Evolutionary conservation across 768 basidiomycete genomes (phyloP).

Genomic region (Kwoniella europaea): DNA sequence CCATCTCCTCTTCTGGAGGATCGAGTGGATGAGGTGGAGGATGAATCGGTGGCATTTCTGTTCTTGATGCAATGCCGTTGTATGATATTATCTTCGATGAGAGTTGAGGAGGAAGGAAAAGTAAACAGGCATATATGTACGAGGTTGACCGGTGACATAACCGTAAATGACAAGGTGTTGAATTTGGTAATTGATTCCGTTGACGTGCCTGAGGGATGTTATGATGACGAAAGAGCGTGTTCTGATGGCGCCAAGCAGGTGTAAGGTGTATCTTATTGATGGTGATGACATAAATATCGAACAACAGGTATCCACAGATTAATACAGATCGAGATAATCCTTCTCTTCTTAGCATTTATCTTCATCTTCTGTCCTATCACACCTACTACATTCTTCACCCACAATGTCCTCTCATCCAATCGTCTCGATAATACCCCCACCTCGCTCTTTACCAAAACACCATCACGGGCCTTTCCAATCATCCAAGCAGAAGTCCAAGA

Average conservation of each 20-base stretch:
- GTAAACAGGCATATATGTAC: no score
- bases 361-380: background rate
- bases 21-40: background rate
- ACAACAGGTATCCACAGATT: no score
- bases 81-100: no score
- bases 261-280: background rate
- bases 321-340: background rate
- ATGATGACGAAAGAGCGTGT: background rate
- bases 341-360: background rate
- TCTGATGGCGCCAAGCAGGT: background rate
- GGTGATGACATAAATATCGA: no score
- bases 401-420: constrained; percentile 17
- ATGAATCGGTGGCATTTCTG: background rate
- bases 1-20: background rate
- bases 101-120: no score
- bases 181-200: background rate
- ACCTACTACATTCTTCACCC: background rate
- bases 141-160: no score
- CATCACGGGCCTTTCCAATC: constrained; percentile 38
- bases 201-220: background rate
- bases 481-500: background rate
- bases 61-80: background rate
- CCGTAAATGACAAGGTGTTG: background rate
- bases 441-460: constrained; percentile 9
- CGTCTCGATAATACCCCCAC: constrained; percentile 26